Evolutionary conservation across 2,329 filamentous ascomycete species (phyloP), one percentile per base, ranked within the genome.

Genomic region (Penicillium sp.): DNA sequence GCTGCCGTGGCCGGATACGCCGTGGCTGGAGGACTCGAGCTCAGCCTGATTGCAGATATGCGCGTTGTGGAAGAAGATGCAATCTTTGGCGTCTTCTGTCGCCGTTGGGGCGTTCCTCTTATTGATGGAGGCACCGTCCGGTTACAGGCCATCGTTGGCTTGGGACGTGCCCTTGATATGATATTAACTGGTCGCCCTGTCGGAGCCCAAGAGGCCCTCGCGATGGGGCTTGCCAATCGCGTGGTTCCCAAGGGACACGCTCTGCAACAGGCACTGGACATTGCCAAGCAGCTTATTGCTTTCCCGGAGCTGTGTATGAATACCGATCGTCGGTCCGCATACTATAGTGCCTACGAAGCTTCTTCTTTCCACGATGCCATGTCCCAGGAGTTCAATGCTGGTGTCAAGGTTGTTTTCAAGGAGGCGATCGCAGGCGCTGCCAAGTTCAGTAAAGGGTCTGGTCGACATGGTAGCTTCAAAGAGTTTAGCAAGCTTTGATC

Each of bases 261-360:
- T 3, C 59, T 83, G n/a, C 76, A 80, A 6, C 82, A 83, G 63
- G 83, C 84, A 0, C 75, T 75, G 43, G 73, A 73, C 38, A 74
- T 86, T 54, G 84, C 84, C 3, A 71, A 72, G 54, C 72, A 80
- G 63, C 60, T 86, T 37, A 62, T 84, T 2, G 64, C 67, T 3
- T 86, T 86, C 52, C 84, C 84, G 2, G 80, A 85, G 64, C 67
- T 70, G 4, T 84, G 83, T 65, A 80, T 86, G 79, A 84, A 82
- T 55, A 71, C 70, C 2, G 84, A 87, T 67, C 75, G 83, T 3
- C 68, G 66, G 3, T 81, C 75, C 10, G 79, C 77, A 38, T 85
- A 85, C 61, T 81, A 86, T 68, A 76, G 80, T 16, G 78, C 78
- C 0, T 86, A 82, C 60, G 70, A 80, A 8, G 82, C 84, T 0